Conservation (phyloP, 208 protist species). For the Leishmania gerbilli region DNA sequence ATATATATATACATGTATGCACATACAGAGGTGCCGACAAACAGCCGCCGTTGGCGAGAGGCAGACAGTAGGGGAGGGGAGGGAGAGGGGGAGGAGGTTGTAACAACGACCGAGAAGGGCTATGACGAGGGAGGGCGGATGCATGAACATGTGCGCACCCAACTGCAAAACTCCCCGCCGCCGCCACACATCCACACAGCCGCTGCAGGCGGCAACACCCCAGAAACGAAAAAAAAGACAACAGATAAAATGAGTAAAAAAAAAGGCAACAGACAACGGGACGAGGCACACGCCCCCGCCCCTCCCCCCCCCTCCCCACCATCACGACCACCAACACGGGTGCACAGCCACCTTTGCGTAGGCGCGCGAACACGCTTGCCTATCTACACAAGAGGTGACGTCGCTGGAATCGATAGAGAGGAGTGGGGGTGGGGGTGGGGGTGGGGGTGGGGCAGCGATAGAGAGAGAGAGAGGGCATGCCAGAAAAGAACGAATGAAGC, state of each 20-base stretch:
- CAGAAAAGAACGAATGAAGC: not conserved
- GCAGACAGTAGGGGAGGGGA: not conserved
- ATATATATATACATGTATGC: not conserved
- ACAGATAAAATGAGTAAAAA: not conserved
- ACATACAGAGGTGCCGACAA: not conserved
- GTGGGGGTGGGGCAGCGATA: not conserved
- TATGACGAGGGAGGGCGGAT: not conserved
- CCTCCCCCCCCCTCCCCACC: no score
- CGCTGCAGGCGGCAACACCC: no score
- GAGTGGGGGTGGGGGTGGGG: no score
- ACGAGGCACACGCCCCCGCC: not conserved
- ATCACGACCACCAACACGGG: not conserved
- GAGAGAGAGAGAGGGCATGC: not conserved
- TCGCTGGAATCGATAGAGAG: not conserved
- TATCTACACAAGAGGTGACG: not conserved
- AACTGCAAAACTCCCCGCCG: not conserved
- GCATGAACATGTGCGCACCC: not conserved
- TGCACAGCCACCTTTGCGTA: not conserved
- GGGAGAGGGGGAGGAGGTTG: not conserved
- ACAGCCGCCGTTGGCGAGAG: not conserved
- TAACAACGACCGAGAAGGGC: not conserved
- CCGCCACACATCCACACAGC: not conserved
- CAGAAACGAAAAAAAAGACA: not conserved
- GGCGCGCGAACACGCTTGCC: no score
- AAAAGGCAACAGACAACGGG: not conserved